Conservation (phyloP, 805 yeast genomes). For the Saturnispora besseyi region DNA sequence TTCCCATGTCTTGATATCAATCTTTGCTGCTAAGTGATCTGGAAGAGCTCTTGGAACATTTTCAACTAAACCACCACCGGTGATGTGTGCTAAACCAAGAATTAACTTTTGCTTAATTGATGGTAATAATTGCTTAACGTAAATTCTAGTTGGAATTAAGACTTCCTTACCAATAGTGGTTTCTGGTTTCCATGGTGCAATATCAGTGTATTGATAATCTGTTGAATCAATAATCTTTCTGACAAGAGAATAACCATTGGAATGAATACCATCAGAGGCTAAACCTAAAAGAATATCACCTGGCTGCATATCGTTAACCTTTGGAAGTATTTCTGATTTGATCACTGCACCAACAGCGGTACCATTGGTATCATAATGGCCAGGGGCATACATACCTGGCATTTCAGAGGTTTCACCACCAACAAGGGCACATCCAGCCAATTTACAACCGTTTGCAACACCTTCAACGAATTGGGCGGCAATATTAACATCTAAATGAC, state of each 20-base stretch:
- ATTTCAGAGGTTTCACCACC: conserved; percentile 99
- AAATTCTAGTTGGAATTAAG: conserved; percentile 84
- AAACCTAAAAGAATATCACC: conserved; percentile 85
- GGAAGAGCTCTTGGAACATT: conserved; percentile 95
- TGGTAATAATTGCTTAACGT: conserved; percentile 82
- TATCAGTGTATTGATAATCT: conserved; percentile 59
- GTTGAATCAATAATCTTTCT: conserved; percentile 81
- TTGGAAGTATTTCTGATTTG: conserved; percentile 68
- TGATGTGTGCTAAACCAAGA: conserved; percentile 90
- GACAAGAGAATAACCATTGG: conserved; percentile 92
- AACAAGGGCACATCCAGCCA: conserved; percentile 93
- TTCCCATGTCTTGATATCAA: conserved; percentile 74
- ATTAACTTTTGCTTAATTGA: conserved; percentile 58
- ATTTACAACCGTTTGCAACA: conserved; percentile 92
- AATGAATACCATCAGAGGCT: conserved; percentile 88
- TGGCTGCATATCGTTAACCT: conserved; percentile 49
- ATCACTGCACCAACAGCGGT: conserved; percentile 96
- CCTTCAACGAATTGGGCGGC: conserved; percentile 89
- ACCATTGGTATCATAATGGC: conserved; percentile 97
- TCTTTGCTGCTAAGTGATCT: conserved; percentile 60
- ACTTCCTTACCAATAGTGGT: conserved; percentile 79
- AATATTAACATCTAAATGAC: conserved; percentile 71
- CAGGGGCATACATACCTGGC: conserved; percentile 97
- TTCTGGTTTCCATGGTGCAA: conserved; percentile 77
- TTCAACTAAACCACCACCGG: conserved; percentile 97